phyloP scores from a whole-genome alignment of 2,329 filamentous ascomycete genomes.

The Didymellaceae sp. region DNA sequence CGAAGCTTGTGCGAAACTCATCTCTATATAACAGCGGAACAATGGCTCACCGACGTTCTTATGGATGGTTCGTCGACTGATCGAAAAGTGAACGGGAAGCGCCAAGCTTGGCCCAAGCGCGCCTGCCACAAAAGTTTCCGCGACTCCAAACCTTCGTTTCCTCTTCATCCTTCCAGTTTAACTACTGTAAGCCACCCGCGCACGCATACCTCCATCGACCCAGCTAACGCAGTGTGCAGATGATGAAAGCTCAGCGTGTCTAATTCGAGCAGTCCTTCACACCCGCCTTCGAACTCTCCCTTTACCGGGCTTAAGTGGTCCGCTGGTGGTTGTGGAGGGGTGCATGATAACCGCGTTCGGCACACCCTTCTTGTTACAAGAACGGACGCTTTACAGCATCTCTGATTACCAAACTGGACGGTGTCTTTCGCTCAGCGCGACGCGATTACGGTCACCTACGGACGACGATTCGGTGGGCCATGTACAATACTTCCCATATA shows the following conservation, averaged over 20 bases:
- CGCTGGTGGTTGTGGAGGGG: constrained; percentile 67
- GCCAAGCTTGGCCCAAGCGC: constrained; percentile 30
- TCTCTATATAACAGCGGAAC: constrained; percentile 6
- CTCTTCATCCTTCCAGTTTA: constrained; percentile 99
- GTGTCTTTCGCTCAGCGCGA: constrained; percentile 34
- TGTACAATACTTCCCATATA: constrained; percentile 16
- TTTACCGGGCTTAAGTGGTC: constrained; percentile 88
- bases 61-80: constrained; percentile 8
- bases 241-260: constrained; percentile 99
- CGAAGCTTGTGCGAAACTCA: constrained; percentile 33
- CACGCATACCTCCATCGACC: background rate
- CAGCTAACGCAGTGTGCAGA: constrained; percentile 61
- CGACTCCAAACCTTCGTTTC: constrained; percentile 31
- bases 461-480: constrained; percentile 10
- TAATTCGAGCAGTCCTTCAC: constrained; percentile 79
- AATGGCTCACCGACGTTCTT: background rate
- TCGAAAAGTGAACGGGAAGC: constrained; percentile 7
- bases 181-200: constrained; percentile 74
- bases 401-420: constrained; percentile 79
- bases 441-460: background rate
- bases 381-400: constrained; percentile 97
- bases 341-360: constrained; percentile 99
- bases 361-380: constrained; percentile 97
- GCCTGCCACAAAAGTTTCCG: constrained; percentile 46
- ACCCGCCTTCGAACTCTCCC: constrained; percentile 81